These are phyloP conservation scores for Nakazawaea ernobii DNA, from an alignment of 805 yeast genomes.

Conservation along the genomic window DNA sequence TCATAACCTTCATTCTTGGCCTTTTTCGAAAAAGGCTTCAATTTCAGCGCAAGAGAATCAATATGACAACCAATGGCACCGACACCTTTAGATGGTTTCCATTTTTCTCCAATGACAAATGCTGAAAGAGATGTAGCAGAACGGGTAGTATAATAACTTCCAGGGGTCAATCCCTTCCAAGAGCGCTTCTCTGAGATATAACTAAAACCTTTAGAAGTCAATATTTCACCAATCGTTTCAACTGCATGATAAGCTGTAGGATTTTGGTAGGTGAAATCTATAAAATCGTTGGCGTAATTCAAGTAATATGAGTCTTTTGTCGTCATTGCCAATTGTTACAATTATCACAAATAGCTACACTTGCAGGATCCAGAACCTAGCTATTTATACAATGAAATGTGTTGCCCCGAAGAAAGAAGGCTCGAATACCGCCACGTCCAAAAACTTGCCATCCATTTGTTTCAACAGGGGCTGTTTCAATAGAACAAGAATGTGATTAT, in stretches of 20 bases:
- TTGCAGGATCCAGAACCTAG: too few relatives aligned
- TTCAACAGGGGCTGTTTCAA: too few relatives aligned
- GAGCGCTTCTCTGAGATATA: conserved; percentile 58
- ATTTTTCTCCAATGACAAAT: conserved; percentile 59
- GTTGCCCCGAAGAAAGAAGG: not conserved
- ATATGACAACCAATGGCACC: conserved; percentile 71
- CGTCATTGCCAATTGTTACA: not conserved
- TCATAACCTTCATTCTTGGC: conserved; percentile 65
- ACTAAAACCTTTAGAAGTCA: conserved; percentile 57
- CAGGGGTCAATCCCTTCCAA: conserved; percentile 43
- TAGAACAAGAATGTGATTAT: too few relatives aligned
- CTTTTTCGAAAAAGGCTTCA: conserved; percentile 69
- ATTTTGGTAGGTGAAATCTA: conserved; percentile 62
- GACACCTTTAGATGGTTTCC: conserved; percentile 59
- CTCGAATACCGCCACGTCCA: too few relatives aligned
- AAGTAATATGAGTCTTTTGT: conserved; percentile 1
- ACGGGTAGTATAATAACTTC: conserved; percentile 62
- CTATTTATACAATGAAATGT: not conserved
- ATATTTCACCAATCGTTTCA: conserved; percentile 36
- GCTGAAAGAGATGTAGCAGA: conserved; percentile 66
- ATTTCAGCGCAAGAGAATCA: conserved; percentile 60
- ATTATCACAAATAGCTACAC: not conserved
- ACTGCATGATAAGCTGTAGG: conserved; percentile 79
- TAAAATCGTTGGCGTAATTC: conserved; percentile 34
- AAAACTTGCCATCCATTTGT: too few relatives aligned